These are phyloP conservation scores for Xylaria multiplex DNA, from an alignment of 2,329 filamentous ascomycete species.

Conservation along the genomic window DNA sequence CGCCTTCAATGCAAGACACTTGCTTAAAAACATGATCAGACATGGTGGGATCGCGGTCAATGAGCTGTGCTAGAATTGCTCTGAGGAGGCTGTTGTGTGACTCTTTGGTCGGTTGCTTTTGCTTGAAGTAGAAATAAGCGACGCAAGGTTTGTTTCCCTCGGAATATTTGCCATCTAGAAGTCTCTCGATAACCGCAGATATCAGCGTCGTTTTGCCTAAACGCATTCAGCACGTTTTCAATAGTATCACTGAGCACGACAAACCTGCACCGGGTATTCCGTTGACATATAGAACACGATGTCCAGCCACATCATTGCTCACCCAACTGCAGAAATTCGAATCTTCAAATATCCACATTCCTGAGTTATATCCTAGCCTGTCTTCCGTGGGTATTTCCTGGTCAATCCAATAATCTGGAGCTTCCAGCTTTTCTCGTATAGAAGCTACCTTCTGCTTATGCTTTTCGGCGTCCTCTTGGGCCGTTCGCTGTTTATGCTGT, in stretches of 20 bases:
- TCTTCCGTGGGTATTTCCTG: conserved; percentile 26
- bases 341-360: conserved; percentile 27
- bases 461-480: conserved; percentile 1
- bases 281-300: conserved; percentile 12
- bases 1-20: conserved; percentile 7
- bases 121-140: conserved; percentile 33
- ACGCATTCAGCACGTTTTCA: background rate
- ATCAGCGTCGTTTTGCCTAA: conserved; percentile 20
- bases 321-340: conserved; percentile 17
- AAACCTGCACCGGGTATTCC: conserved; percentile 23
- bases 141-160: conserved; percentile 6
- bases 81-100: conserved; percentile 24
- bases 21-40: conserved; percentile 19
- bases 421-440: conserved; percentile 20
- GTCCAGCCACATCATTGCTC: background rate
- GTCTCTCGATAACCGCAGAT: conserved; percentile 2
- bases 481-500: background rate
- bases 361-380: conserved; percentile 12
- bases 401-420: conserved; percentile 22
- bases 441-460: conserved; percentile 1
- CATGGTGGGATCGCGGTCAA: conserved; percentile 15
- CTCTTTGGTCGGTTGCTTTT: conserved; percentile 15
- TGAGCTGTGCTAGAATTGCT: conserved; percentile 24
- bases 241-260: background rate
- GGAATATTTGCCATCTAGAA: background rate